Base-by-base conservation (phyloP, 2,329 filamentous ascomycete genomes). In the Coniella lustricola region DNA sequence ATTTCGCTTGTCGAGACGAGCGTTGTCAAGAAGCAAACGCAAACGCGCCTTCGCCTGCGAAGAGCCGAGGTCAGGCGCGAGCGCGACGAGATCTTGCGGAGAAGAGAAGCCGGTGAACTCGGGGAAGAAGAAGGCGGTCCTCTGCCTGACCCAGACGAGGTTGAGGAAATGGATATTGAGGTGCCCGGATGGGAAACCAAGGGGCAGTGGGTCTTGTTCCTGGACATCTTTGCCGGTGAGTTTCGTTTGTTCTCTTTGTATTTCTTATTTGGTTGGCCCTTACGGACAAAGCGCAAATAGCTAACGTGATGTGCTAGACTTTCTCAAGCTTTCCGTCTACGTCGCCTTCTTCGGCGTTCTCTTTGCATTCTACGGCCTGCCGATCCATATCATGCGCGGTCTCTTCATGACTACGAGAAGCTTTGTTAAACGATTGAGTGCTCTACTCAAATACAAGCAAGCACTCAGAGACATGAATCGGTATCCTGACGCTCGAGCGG, bases 161-260 rank as follows among this genome's bases (percentile, higher is more conserved):
- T 96, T 17, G 88, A 96, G 52, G 90, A 95, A 64, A 88, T 93
- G 72, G 90, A 98, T 57, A 85, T 93, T 46, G 93, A 98, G 63
- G 88, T 96, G 17, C 87, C 90, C 3, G 93, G 91, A 9, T 98
- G 93, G 93, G 90, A 96, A 62, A 83, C 88, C 52, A 98, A 97
- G 71, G 89, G 93, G 33, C 86, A 93, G 58, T 97, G 87, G 79
- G 76, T 96, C 13, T 82, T 98, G 57, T 90, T 84, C 60, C 74
- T 97, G 50, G 91, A 98, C 64, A 77, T 98, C 16, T 65, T 85
- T 37, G 89, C 86, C 42, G 85, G 85, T 88, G 72, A 66, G 79
- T 59, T 21, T 16, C 7, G 18, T 7, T 33, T 20, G n/a, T n/a
- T 7, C 25, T 21, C 22, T 25, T 39, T n/a, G 3, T 8, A 3